A percentile compares a stretch with the other conserved stretches of the same genome.
These are phyloP conservation scores for Pulveroboletus sp. DNA, from an alignment of 768 basidiomycete species.

Conservation along the genomic window DNA sequence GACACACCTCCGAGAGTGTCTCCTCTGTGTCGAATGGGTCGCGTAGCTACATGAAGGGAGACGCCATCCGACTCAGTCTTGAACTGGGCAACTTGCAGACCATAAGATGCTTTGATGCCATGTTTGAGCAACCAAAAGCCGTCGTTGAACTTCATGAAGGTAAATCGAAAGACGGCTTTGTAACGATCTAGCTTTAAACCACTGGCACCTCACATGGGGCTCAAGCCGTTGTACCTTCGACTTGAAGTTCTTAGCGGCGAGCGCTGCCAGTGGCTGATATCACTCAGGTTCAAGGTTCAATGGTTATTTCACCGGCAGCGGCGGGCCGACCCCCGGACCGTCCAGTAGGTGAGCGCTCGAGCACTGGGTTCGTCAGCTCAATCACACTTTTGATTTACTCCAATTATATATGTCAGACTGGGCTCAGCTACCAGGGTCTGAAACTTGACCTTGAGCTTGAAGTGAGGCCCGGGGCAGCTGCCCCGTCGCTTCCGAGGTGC, in stretches of 20 bases:
- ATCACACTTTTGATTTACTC: slow-evolving; percentile 64
- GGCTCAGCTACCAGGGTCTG: slow-evolving; percentile 59
- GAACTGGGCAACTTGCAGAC: slow-evolving; percentile 57
- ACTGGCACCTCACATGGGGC: not conserved
- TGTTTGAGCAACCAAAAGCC: slow-evolving; percentile 68
- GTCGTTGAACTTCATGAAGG: slow-evolving; percentile 67
- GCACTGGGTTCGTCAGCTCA: not conserved
- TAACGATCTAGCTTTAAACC: not conserved
- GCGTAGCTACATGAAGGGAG: slow-evolving; percentile 58
- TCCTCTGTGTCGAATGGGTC: slow-evolving; percentile 59
- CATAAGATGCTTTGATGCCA: slow-evolving; percentile 59
- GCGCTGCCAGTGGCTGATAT: too few relatives aligned
- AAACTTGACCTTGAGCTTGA: slow-evolving; percentile 79
- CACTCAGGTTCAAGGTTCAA: too few relatives aligned
- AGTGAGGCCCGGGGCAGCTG: too few relatives aligned
- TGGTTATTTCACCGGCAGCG: too few relatives aligned
- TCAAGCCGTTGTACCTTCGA: too few relatives aligned
- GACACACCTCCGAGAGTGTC: slow-evolving; percentile 56
- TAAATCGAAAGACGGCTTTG: not conserved
- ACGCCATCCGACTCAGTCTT: slow-evolving; percentile 45
- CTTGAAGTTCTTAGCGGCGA: too few relatives aligned
- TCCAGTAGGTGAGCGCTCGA: too few relatives aligned
- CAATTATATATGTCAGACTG: slow-evolving; percentile 50
- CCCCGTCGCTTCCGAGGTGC: too few relatives aligned
- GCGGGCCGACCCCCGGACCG: too few relatives aligned